Base-by-base conservation (phyloP, 2,329 filamentous ascomycete species). In the Aquanectria penicillioides region DNA sequence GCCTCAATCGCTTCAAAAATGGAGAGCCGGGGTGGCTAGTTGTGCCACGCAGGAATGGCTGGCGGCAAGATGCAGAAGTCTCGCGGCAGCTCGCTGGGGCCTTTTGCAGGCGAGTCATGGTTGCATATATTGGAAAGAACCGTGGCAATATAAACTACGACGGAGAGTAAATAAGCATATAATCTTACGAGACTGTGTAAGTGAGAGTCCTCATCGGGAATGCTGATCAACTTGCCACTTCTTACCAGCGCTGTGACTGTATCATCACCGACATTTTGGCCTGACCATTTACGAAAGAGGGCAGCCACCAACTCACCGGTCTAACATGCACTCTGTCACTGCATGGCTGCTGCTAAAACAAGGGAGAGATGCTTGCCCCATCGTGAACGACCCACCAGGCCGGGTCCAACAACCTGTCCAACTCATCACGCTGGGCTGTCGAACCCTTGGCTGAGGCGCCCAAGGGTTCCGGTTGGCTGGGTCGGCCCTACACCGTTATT, bases 91-190 rank as follows among this genome's bases (percentile, higher is more conserved):
- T 31, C 20, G 31, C 23, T 13, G 12, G 23, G 18, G 11, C 25
- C n/a, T n/a, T 20, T 53, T 22, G 40, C 13, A 31, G 34, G 36
- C 48, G 48, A 53, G 50, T 53, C 49, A 53, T 53, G 49, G 18
- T 11, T 51, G 47, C 47, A 40, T 22, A 25, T 20, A 37, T 51
- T 37, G 38, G 29, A 37, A 49, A 6, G 22, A 9, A 38, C 13
- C 22, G 15, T 34, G 46, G 46, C n/a, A 37, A 49, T 29, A 37
- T n/a, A 38, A n/a, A n/a, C n/a, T n/a, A n/a, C n/a, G n/a, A n/a
- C n/a, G n/a, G n/a, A n/a, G n/a, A n/a, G n/a, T n/a, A n/a, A n/a
- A n/a, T n/a, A n/a, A n/a, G n/a, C n/a, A n/a, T n/a, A n/a, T n/a
- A n/a, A n/a, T n/a, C n/a, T n/a, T n/a, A n/a, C n/a, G n/a, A n/a